Base-by-base conservation (phyloP, 176 grass and related monocot genomes). In the Typha latifolia region DNA sequence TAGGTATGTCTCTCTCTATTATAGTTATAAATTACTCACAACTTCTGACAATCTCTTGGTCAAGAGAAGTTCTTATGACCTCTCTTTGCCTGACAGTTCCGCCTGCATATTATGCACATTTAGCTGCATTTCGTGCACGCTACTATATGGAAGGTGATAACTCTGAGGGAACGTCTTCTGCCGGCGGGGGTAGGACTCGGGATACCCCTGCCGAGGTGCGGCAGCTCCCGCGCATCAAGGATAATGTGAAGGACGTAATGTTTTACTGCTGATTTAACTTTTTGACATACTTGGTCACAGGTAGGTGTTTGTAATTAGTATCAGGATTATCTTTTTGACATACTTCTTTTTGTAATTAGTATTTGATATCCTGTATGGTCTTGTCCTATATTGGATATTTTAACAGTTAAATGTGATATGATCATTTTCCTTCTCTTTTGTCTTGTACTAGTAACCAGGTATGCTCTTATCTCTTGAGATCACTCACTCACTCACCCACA, bases 221-320 rank as follows among this genome's bases (percentile, higher is more conserved):
- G 0, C 70, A 82, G 15, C 91, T 96, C 32, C 91, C 91, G 5
- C 67, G 49, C 43, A 83, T 91, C 24, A 91, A 83, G 66, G 84
- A 96, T 7, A 89, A 83, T 16, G 82, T 94, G 48, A 86, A 85
- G 76, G 73, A 83, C 18, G 90, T 89, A 11, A 94, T 94, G 90
- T 94, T 94, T 71, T 94, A 88, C 66, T 89, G 90, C 67, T 89
- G 73, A 90, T 37, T 8, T n/a, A 5, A n/a, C 53, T 20, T 20
- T 57, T 57, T 57, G 53, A 11, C 8, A 43, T 43, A 43, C 37
- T 43, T 11, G 4, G 27, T 43, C 37, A 43, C 37, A 43, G 37
- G 9, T 43, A 43, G 37, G 9, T 43, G 37, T 43, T 43, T 43
- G 9, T 43, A 29, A 29, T 29, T 29, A 29, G 2, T 29, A 29